Conservation (phyloP, 2,329 filamentous ascomycete species). For the Pseudogymnoascus sp. region DNA sequence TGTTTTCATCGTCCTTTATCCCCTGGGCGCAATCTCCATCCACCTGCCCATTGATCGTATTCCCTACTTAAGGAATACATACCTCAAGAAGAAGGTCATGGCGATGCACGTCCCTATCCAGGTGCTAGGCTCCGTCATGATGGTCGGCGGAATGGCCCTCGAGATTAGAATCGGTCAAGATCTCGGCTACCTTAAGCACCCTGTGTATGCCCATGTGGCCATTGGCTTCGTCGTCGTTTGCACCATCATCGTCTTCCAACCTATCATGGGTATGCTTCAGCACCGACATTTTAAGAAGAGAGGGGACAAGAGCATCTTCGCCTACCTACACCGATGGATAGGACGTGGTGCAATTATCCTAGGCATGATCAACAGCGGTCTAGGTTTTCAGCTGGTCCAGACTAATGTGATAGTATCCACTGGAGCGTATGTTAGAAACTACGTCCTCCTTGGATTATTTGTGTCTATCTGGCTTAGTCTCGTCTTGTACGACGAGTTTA, state of each 20-base stretch:
- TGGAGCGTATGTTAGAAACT: constrained; percentile 10
- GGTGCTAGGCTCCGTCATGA: constrained; percentile 10
- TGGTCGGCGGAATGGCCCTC: constrained; percentile 9
- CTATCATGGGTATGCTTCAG: constrained; percentile 11
- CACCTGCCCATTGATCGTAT: not conserved
- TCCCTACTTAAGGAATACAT: constrained; percentile 2
- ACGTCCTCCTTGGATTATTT: not conserved
- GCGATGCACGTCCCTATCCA: constrained; percentile 12
- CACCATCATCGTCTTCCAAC: constrained; percentile 2
- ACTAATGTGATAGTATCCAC: constrained; percentile 7
- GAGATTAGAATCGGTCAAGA: constrained; percentile 4
- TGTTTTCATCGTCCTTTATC: constrained; percentile 5
- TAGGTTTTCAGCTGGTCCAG: constrained; percentile 12
- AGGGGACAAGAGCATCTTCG: constrained; percentile 10
- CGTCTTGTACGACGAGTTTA: not conserved
- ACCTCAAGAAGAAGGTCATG: constrained; percentile 9
- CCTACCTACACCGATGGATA: constrained; percentile 12
- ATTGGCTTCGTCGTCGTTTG: not conserved
- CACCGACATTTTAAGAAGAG: constrained; percentile 12
- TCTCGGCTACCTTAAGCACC: not conserved
- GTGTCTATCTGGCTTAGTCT: not conserved
- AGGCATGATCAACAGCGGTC: constrained; percentile 13
- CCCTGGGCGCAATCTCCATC: constrained; percentile 5
- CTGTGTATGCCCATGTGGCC: not conserved
- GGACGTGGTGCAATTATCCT: constrained; percentile 11